A percentile compares a stretch with the other conserved stretches of the same genome.
Conservation (phyloP, 306 rosid species). For the Carpinus fangiana region DNA sequence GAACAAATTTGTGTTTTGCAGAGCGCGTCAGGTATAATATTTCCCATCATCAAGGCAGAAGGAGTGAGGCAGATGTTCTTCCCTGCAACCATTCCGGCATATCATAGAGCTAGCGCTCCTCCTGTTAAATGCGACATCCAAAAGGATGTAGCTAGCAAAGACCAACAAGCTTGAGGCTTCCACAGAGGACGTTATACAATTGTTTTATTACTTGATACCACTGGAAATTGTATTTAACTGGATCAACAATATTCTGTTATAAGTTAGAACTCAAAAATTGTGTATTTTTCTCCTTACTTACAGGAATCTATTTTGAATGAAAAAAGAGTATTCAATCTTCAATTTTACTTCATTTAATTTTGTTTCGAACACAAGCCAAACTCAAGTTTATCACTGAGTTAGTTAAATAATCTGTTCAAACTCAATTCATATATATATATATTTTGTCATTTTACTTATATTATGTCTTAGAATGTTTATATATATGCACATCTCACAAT, state of each 20-base stretch:
- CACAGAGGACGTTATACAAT: neutral
- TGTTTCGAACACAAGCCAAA: too few species aligned
- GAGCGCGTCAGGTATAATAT: slow-evolving; percentile 54
- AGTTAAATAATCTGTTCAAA: too few species aligned
- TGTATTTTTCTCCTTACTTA: too few species aligned
- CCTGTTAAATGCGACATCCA: slow-evolving; percentile 6
- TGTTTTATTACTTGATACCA: neutral
- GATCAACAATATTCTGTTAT: neutral
- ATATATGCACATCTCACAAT: too few species aligned
- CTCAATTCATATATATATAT: too few species aligned
- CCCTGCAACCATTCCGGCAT: slow-evolving; percentile 40
- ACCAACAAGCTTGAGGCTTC: neutral
- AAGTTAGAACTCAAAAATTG: too few species aligned
- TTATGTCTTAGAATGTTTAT: too few species aligned
- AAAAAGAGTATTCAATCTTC: too few species aligned
- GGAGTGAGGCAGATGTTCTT: slow-evolving; percentile 54
- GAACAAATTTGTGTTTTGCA: slow-evolving; percentile 17
- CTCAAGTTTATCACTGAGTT: too few species aligned
- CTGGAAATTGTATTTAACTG: neutral
- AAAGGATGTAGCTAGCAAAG: neutral
- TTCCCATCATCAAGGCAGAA: slow-evolving; percentile 59
- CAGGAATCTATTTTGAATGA: too few species aligned
- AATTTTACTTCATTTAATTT: too few species aligned
- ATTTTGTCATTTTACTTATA: too few species aligned
- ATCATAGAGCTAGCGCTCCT: slow-evolving; percentile 28